A percentile compares a stretch with the other conserved stretches of the same genome.
Evolutionary conservation across 2,329 filamentous ascomycete species (phyloP).

Genomic region (Metarhizium sp.): DNA sequence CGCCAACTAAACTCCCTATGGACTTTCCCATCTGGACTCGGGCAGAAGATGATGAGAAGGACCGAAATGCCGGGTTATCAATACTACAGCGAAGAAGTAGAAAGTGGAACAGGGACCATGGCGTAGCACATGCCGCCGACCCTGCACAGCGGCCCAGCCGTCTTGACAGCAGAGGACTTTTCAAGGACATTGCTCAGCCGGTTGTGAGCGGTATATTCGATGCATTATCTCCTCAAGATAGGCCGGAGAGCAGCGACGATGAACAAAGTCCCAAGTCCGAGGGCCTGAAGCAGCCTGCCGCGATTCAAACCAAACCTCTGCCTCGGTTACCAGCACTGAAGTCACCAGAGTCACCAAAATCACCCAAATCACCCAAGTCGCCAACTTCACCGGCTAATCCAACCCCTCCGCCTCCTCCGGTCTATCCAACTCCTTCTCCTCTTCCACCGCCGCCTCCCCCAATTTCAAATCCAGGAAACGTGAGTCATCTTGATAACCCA

Average conservation of each 20-base stretch:
- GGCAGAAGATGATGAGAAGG: neutral
- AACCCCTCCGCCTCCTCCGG: neutral
- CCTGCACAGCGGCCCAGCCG: neutral
- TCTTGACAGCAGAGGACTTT: neutral
- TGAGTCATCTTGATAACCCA: neutral
- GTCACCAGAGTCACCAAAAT: neutral
- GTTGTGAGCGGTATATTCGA: neutral
- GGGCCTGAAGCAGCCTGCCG: neutral
- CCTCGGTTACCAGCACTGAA: neutral
- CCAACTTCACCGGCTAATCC: neutral
- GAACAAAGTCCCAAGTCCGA: neutral
- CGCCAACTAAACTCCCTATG: neutral
- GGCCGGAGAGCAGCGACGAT: neutral
- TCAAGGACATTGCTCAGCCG: neutral
- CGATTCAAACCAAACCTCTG: neutral
- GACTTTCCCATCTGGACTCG: constrained; percentile 2
- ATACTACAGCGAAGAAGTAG: neutral
- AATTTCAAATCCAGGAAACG: neutral
- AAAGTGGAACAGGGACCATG: neutral
- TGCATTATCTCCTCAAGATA: neutral
- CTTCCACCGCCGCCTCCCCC: neutral
- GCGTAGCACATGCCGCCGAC: neutral
- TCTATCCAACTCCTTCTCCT: neutral
- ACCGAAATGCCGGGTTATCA: neutral
- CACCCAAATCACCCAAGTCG: too few species aligned